Percentiles rank a stretch among this genome's conserved stretches.
phyloP scores from a whole-genome alignment of 2,329 filamentous ascomycete genomes.

The Pseudogymnoascus sp. region DNA sequence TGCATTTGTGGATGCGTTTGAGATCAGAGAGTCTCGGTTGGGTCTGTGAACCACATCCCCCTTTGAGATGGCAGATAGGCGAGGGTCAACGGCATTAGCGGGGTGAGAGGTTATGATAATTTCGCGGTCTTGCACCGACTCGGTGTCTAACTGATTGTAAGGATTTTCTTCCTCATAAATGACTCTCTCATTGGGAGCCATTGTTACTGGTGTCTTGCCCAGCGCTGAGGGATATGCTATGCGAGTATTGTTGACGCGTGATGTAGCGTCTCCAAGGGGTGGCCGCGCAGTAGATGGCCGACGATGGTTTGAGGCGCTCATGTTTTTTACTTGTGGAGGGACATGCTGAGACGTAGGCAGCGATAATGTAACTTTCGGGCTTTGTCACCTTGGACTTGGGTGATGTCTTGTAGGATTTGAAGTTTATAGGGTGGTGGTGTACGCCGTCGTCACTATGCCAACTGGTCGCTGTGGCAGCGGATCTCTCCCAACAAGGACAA shows the following conservation, averaged over 20 bases:
- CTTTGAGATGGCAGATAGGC: slow-evolving; percentile 30
- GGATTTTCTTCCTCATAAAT: background rate
- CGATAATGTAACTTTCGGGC: background rate
- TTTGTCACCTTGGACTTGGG: background rate
- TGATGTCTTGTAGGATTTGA: background rate
- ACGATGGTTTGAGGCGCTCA: slow-evolving; percentile 14
- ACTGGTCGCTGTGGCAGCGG: background rate
- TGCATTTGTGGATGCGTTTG: slow-evolving; percentile 31
- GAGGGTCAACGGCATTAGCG: slow-evolving; percentile 26
- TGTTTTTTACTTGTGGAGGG: background rate
- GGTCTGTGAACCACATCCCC: slow-evolving; percentile 26
- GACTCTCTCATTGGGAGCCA: slow-evolving; percentile 24
- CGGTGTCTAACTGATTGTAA: background rate
- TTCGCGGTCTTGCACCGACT: background rate
- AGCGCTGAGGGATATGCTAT: background rate
- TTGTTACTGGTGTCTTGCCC: slow-evolving; percentile 17
- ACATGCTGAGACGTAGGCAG: background rate
- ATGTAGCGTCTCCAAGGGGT: slow-evolving; percentile 28
- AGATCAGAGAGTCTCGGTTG: slow-evolving; percentile 34
- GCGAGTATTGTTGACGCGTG: slow-evolving; percentile 27
- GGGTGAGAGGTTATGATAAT: slow-evolving; percentile 19
- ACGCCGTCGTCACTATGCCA: slow-evolving; percentile 1
- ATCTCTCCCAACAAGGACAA: background rate
- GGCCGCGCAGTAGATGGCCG: slow-evolving; percentile 24
- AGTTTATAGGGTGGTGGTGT: background rate